Evolutionary conservation across 1,139 yeast species (phyloP).

Genomic region (Chernovozyma aurita): DNA sequence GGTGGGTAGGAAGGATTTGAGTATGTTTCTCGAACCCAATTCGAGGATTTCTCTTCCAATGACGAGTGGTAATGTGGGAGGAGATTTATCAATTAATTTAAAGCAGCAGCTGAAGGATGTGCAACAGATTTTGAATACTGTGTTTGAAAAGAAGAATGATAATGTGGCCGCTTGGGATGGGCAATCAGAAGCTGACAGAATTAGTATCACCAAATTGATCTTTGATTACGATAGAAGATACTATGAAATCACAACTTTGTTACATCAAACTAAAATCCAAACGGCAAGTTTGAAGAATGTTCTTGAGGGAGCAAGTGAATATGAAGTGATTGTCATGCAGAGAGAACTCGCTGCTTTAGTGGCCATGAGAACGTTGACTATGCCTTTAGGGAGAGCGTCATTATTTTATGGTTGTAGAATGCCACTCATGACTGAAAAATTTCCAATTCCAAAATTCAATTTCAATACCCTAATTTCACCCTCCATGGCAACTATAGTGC

Average conservation of each 20-base stretch:
- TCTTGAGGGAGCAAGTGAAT: constrained; percentile 22
- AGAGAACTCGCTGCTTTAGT: constrained; percentile 61
- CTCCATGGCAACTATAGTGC: constrained; percentile 55
- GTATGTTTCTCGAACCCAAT: constrained; percentile 22
- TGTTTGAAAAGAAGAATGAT: constrained; percentile 44
- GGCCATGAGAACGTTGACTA: constrained; percentile 69
- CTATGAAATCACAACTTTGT: constrained; percentile 65
- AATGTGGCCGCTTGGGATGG: constrained; percentile 59
- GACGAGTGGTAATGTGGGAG: background rate
- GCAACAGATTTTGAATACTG: constrained; percentile 41
- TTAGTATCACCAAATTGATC: constrained; percentile 63
- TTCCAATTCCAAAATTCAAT: constrained; percentile 74
- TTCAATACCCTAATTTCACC: constrained; percentile 68
- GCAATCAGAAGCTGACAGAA: constrained; percentile 61
- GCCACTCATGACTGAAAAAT: constrained; percentile 82
- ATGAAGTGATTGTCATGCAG: constrained; percentile 54
- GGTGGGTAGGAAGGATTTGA: constrained; percentile 65
- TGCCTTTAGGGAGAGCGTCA: constrained; percentile 77
- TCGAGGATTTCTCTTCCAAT: background rate
- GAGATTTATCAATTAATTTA: background rate
- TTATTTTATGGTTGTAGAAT: constrained; percentile 63
- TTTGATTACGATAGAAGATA: constrained; percentile 78
- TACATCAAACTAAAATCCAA: constrained; percentile 70
- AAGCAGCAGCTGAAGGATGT: constrained; percentile 19
- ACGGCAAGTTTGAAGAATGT: constrained; percentile 31